Base-by-base conservation (phyloP, 805 yeast species). In the Metschnikowia picachoensis region DNA sequence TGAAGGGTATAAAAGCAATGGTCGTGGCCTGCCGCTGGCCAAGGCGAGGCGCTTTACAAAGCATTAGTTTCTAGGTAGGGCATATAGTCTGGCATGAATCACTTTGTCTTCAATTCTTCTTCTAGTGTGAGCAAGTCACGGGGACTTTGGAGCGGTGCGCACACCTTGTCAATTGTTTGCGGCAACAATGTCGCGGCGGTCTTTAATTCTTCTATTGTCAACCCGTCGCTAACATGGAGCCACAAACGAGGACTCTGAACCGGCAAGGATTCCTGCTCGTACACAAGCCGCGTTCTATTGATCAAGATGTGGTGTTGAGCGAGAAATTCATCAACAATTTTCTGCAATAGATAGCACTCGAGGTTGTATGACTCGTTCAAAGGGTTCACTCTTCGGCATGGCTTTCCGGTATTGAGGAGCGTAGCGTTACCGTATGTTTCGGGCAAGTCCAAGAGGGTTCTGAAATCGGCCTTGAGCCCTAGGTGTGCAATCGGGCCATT, bases 401-500 rank as follows among this genome's bases (percentile, higher is more conserved):
- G 70, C 45, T 69, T 73, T 7, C 79, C 74, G 8, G 76, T 77
- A 28, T 62, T 68, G 40, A 67, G 53, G 41, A 78, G 65, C 7
- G 57, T 57, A 2, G 75, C 66, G 40, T 74, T 78, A 30, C 84
- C 84, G 51, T 79, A 79, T 41, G 64, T 59, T 37, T 61, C 63
- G 11, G 85, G 84, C 39, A 82, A 67, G 1, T 65, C 68, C 42
- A 80, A 65, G 12, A 55, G 48, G 28, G 65, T 62, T 62, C 87
- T 70, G 39, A 66, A 61, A 15, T 68, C 67, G 2, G 76, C 74
- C 20, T 67, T 67, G 45, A 92, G 67, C 44, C 80, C 75, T 40
- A 92, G 65, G 56, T 88, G 90, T 37, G 87, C 64, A 31, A 86
- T 68, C 34, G 97, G 88, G 0, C 95, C 84, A 44, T 70, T 70